These are phyloP conservation scores for Triticum turgidum DNA, from an alignment of 176 grass and related monocot genomes.

Conservation along the genomic window DNA sequence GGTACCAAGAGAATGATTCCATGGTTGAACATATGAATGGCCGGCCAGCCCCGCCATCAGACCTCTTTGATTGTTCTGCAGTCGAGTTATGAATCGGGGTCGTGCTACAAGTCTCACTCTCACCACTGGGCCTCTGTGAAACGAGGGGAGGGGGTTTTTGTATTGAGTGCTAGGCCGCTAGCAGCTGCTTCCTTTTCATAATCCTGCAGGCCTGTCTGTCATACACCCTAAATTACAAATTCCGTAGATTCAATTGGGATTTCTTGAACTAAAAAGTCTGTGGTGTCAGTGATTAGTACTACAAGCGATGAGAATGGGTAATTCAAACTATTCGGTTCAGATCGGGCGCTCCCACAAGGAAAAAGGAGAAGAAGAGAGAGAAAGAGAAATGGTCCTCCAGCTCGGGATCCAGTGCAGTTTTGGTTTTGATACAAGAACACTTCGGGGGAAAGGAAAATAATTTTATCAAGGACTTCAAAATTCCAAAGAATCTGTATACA, in stretches of 20 bases:
- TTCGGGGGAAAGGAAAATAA: background rate
- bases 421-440: background rate
- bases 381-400: background rate
- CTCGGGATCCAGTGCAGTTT: background rate
- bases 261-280: background rate
- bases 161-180: slow-evolving; percentile 13
- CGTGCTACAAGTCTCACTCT: slow-evolving; percentile 22
- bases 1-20: slow-evolving; percentile 33
- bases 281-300: background rate
- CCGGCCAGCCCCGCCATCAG: background rate
- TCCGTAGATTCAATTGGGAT: background rate
- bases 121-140: background rate
- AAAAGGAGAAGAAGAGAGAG: background rate
- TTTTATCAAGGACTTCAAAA: background rate
- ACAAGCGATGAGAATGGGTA: background rate
- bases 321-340: slow-evolving; percentile 7
- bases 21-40: slow-evolving; percentile 15
- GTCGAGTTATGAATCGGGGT: slow-evolving; percentile 6
- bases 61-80: slow-evolving; percentile 18
- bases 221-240: background rate
- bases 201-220: background rate
- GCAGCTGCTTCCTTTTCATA: background rate
- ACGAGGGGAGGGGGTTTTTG: slow-evolving; percentile 6
- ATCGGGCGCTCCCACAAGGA: slow-evolving; percentile 23
- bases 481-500: background rate